phyloP scores from a whole-genome alignment of 139 green algal genomes.

The Tetraselmis chui region DNA sequence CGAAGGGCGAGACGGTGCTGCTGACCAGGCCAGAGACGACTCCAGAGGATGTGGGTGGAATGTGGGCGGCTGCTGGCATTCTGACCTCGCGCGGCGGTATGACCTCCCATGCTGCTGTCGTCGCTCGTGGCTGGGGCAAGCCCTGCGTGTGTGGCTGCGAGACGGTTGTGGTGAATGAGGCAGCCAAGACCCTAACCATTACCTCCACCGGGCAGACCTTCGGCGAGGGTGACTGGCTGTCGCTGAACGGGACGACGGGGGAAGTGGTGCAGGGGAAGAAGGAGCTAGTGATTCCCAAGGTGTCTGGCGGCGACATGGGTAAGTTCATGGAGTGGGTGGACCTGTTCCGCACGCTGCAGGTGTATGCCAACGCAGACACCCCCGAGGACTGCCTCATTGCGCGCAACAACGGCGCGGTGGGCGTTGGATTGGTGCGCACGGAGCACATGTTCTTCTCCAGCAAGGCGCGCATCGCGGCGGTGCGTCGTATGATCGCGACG shows the following conservation, averaged over 20 bases:
- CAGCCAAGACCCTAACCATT: slow-evolving; percentile 38
- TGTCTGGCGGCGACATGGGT: slow-evolving; percentile 27
- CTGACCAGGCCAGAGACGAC: slow-evolving; percentile 73
- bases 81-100: slow-evolving; percentile 79
- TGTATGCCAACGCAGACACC: slow-evolving; percentile 86
- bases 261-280: slow-evolving; percentile 68
- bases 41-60: slow-evolving; percentile 82
- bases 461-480: slow-evolving; percentile 65
- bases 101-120: slow-evolving; percentile 82
- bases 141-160: slow-evolving; percentile 80
- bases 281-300: slow-evolving; percentile 41
- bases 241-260: slow-evolving; percentile 69
- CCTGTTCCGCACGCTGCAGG: slow-evolving; percentile 37
- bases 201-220: slow-evolving; percentile 24
- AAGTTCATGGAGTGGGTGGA: slow-evolving; percentile 65
- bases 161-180: slow-evolving; percentile 57
- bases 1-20: slow-evolving; percentile 46
- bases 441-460: slow-evolving; percentile 93
- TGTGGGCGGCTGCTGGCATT: slow-evolving; percentile 78
- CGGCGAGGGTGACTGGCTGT: slow-evolving; percentile 70
- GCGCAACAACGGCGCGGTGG: slow-evolving; percentile 70
- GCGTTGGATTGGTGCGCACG: slow-evolving; percentile 79
- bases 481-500: slow-evolving; percentile 82
- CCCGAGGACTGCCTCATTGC: slow-evolving; percentile 46
- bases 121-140: slow-evolving; percentile 88